Base-by-base conservation (phyloP, 2,329 filamentous ascomycete species). In the Diaporthe citriasiana region DNA sequence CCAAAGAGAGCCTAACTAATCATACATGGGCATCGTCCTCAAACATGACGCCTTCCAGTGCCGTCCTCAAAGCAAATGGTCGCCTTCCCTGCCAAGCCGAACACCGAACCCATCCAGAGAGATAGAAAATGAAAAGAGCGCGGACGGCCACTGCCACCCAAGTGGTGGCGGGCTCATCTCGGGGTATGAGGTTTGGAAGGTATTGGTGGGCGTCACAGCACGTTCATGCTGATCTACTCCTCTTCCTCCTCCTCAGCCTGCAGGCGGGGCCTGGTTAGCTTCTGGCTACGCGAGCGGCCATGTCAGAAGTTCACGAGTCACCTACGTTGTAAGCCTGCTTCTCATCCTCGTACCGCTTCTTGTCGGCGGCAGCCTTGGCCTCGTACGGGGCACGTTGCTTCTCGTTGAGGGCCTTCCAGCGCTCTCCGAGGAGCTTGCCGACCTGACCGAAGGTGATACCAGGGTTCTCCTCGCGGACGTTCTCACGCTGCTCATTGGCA, bases 291-390 rank as follows among this genome's bases (percentile, higher is more conserved):
- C 47, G 38, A 73, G 74, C 45, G 71, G 77, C 73, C 70, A 76
- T 74, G 74, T 74, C 42, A 65, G 68, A 73, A 66, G 71, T 22
- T 10, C 42, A 33, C 42, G 56, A 17, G 60, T 19, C 5, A 86
- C 93, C 88, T 89, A 97, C 95, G 82, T 95, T 92, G 89, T 97
- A 99, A 78, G 91, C 94, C 79, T 93, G 93, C 91, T 99, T 99
- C 91, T 98, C 95, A 79, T 98, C 94, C 85, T 98, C 96, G 84
- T 98, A 99, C 76, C 97, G 93, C 93, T 98, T 98, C 94, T 98
- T 99, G 88, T 99, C 97, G 77, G 93, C 89, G 70, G 94, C 94
- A 82, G 97, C 97, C 93, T 98, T 98, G 84, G 94, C 94, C 87
- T 98, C 96, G 82, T 98, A 99, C 15, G 97, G 97, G 77, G 89